Evolutionary conservation across 108 stramenopile genomes (phyloP), one percentile per base, ranked within the genome.

Genomic region (Cyclotella atomus): DNA sequence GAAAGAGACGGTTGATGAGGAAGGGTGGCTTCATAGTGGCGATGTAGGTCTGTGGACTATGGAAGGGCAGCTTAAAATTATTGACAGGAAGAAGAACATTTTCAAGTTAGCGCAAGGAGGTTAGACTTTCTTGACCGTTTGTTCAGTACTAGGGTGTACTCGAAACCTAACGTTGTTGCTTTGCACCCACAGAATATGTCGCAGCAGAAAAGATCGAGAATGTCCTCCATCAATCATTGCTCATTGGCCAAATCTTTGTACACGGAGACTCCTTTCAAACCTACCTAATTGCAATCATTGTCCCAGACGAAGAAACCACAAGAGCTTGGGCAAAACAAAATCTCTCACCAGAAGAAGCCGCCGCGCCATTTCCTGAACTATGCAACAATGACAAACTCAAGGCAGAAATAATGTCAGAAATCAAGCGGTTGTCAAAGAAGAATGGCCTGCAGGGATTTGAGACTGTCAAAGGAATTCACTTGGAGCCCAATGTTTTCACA

Each of bases 171-270:
- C 3, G 2, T 59, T n/a, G n/a, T 6, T 45, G 45, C 16, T n/a
- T n/a, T n/a, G n/a, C n/a, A n/a, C n/a, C n/a, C n/a, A 35, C 30
- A 83, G 93, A 95, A 65, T 95, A 95, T 81, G 91, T 95, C 21
- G 97, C 98, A 19, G 92, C 97, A 7, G 98, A 99, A 77, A 98
- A 98, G 89, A 87, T 99, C 64, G 98, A 99, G 80, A 97, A 97
- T 73, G 78, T 95, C n/a, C 57, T 96, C 47, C 81, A 84, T 9
- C 91, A 82, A 71, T 91, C 92, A 38, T 68, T 83, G 0, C 65
- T 97, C 21, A 84, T 98, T 47, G 93, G 87, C 30, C 97, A 97
- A 75, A 79, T 85, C 25, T 99, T 97, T 76, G 96, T 99, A 10
- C 86, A 98, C 76, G 98, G 98, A 0, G 97, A 98, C 81, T 96